These are phyloP conservation scores for Lipomyces starkeyi DNA, from an alignment of 805 yeast species.

Conservation along the genomic window DNA sequence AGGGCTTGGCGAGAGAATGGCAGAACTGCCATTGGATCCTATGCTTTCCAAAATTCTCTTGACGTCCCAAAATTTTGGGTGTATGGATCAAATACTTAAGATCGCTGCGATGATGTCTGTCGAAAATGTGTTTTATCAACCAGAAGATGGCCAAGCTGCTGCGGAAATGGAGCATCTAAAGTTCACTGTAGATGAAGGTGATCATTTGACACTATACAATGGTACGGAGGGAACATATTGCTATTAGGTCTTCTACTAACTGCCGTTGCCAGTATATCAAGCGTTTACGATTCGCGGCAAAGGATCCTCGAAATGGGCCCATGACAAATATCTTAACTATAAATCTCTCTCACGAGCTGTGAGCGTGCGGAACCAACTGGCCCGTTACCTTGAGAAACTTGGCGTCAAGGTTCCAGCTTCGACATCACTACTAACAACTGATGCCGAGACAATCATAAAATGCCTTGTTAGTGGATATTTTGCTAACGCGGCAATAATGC, in stretches of 20 bases:
- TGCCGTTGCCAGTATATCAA: constrained; percentile 29
- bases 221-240: constrained; percentile 58
- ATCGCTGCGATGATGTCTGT: constrained; percentile 83
- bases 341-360: constrained; percentile 68
- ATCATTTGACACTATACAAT: constrained; percentile 78
- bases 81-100: constrained; percentile 68
- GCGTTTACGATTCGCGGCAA: constrained; percentile 38
- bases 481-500: constrained; percentile 34
- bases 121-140: constrained; percentile 66
- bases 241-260: not conserved
- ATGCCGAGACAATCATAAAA: constrained; percentile 23
- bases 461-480: constrained; percentile 37
- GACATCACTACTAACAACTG: constrained; percentile 2
- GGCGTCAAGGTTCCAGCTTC: constrained; percentile 7
- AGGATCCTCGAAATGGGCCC: constrained; percentile 66
- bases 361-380: constrained; percentile 66
- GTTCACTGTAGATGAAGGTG: constrained; percentile 75
- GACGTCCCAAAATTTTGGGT: constrained; percentile 59
- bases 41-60: constrained; percentile 63
- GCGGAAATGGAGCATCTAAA: constrained; percentile 71
- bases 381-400: constrained; percentile 38
- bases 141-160: constrained; percentile 69
- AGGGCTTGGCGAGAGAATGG: constrained; percentile 64
- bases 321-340: constrained; percentile 63
- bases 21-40: constrained; percentile 76